A percentile compares a stretch with the other conserved stretches of the same genome.
These are phyloP conservation scores for Fusarium camptoceras DNA, from an alignment of 2,329 filamentous ascomycete genomes.

Conservation along the genomic window DNA sequence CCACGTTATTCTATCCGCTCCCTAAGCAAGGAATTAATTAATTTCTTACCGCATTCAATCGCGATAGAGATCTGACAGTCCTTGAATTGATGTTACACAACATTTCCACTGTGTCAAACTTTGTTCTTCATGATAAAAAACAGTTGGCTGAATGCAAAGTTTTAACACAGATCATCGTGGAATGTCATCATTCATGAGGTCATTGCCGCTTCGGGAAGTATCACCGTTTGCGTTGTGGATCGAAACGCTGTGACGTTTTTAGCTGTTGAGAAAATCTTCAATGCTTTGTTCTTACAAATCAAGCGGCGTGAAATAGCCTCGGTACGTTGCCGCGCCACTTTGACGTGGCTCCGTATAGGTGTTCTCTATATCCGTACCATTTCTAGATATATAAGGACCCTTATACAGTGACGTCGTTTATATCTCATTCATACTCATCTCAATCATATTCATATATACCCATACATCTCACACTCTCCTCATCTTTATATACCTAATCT, in stretches of 20 bases:
- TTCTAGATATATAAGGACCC: constrained; percentile 18
- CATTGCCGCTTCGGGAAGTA: constrained; percentile 36
- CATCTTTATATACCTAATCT: not conserved
- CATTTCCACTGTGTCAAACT: not conserved
- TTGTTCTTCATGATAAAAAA: not conserved
- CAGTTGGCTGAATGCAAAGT: no score
- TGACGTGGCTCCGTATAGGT: no score
- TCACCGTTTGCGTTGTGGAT: constrained; percentile 29
- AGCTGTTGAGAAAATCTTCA: constrained; percentile 10
- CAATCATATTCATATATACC: not conserved
- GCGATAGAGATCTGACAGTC: constrained; percentile 1
- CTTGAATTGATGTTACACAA: not conserved
- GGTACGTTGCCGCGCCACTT: constrained; percentile 21
- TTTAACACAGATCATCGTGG: not conserved
- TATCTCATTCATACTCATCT: constrained; percentile 1
- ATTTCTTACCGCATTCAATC: not conserved
- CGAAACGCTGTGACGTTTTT: constrained; percentile 32
- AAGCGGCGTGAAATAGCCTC: constrained; percentile 16
- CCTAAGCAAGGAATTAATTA: not conserved
- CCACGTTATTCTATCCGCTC: constrained; percentile 1
- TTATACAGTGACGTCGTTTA: constrained; percentile 24
- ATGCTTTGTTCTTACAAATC: constrained; percentile 31
- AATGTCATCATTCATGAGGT: constrained; percentile 16
- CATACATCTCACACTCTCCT: not conserved
- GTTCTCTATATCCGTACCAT: not conserved